Evolutionary conservation across 768 basidiomycete genomes (phyloP), one percentile per base, ranked within the genome.

Genomic region (Lepiota brunneoincarnata): DNA sequence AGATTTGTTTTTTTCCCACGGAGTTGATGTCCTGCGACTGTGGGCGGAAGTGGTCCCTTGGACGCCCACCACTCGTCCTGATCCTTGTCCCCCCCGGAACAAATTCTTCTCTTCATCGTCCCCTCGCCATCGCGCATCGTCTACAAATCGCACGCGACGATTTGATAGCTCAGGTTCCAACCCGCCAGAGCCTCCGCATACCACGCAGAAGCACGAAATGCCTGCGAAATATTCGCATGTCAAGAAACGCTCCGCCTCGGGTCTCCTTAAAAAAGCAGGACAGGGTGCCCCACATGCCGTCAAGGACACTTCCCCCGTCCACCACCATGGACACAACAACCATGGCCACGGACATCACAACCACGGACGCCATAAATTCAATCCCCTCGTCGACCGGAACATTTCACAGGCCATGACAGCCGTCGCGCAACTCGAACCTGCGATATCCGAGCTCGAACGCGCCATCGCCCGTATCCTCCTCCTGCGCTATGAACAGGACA

Each of bases 221-320:
- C 83, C 86, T 15, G 79, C 84, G 31, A 87, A 87, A 63, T 87
- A 87, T 68, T 87, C 85, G 21, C 85, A 87, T 68, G 80, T 84
- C n/a, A 86, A 86, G 73, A 87, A 86, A 64, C 70, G 82, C 43
- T 71, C 81, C 6, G 73, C 75, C 0, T 72, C 75, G 6, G 75
- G 80, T 14, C 64, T 75, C 12, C 71, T 76, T 63, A 79, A 77
- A 62, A 84, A 80, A 60, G 63, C 64, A 43, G 69, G 65, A 41
- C 64, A 67, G 48, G 63, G 68, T 18, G 58, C 67, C 7, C 65
- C 69, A 40, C 67, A 67, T 41, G 59, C 67, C 51, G 59, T 64
- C 59, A 72, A 70, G 47, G 67, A 70, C 40, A 64, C 62, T 28
- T 67, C 71, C 37, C 42, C 49, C 26, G 18, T 37, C 17, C 35